Evolutionary conservation across 2,329 filamentous ascomycete species (phyloP), one percentile per base, ranked within the genome.

Genomic region (Phaeomoniella chlamydospora): DNA sequence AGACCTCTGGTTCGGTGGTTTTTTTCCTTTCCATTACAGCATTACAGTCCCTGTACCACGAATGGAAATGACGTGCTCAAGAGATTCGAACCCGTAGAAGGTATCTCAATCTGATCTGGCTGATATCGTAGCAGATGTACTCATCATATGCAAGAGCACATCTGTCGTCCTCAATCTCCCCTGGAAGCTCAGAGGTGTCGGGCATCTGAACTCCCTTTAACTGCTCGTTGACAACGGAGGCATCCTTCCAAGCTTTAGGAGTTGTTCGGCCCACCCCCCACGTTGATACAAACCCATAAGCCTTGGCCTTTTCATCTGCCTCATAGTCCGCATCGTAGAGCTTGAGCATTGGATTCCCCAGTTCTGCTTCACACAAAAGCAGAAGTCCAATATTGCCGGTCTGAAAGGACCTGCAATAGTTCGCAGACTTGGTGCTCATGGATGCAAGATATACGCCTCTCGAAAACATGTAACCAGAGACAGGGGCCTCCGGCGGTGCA

Each of bases 401-500:
- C 40, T 62, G 68, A 43, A 58, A 52, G 0, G 73, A 53, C 36
- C 56, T 69, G 52, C 83, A 90, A 59, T 93, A 93, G 47, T 74
- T 74, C 12, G 83, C 83, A 2, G 79, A 85, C 58, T 92, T 93
- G 52, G 73, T 80, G 0, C 75, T 80, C 68, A 86, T 86, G 49
- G 92, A 84, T 2, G 84, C 84, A 2, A 93, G 70, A 51, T 93
- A 93, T 33, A 93, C 80, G 31, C 85, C 85, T 56, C 92, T 92
- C 39, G 80, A 85, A 45, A 92, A 93, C 80, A 88, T 88, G 61
- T 88, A 86, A 1, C 83, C 83, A 3, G 67, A 71, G 0, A 76
- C 76, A 0, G 84, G 86, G 0, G 85, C 85, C 54, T 92, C 62
- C 2, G 61, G 61, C 0, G 86, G 86, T 4, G 86, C 86, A 44